These are phyloP conservation scores for California macrophylla DNA, from an alignment of 441 rosid species.

Conservation along the genomic window DNA sequence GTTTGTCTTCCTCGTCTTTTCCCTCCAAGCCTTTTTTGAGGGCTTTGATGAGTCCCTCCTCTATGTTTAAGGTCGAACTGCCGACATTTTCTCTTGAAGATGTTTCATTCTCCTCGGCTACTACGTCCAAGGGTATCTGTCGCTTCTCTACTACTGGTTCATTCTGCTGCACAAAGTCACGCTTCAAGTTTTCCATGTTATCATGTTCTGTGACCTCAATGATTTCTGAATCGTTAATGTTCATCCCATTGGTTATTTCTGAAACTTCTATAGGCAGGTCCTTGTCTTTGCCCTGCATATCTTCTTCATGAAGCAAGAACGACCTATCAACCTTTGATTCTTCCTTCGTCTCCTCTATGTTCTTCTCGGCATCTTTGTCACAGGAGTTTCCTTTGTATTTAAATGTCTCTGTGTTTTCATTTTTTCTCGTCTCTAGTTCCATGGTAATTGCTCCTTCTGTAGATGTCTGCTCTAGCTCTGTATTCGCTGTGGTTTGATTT, in stretches of 20 bases:
- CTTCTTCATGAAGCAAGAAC: conserved; percentile 12
- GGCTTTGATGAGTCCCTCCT: neutral
- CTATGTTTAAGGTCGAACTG: conserved; percentile 14
- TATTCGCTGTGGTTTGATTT: conserved; percentile 12
- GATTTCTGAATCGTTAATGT: neutral
- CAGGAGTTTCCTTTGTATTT: conserved; percentile 14
- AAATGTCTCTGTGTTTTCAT: conserved; percentile 16
- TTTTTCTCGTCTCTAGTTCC: conserved; percentile 19
- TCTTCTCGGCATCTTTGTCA: conserved; percentile 8
- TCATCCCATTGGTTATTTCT: neutral
- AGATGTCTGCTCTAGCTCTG: conserved; percentile 14
- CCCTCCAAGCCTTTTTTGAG: conserved; percentile 16
- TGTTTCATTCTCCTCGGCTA: neutral
- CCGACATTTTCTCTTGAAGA: conserved; percentile 16
- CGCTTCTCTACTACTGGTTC: neutral
- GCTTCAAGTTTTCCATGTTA: neutral
- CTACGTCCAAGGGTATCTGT: neutral
- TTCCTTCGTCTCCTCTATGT: conserved; percentile 11
- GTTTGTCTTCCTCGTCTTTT: conserved; percentile 16
- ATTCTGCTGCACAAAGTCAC: neutral
- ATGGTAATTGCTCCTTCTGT: conserved; percentile 7
- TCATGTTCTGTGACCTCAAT: neutral
- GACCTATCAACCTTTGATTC: conserved; percentile 16
- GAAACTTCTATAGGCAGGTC: neutral
- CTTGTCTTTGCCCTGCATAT: conserved; percentile 12